Conservation (phyloP, 805 yeast genomes). For the Candida koratica region DNA sequence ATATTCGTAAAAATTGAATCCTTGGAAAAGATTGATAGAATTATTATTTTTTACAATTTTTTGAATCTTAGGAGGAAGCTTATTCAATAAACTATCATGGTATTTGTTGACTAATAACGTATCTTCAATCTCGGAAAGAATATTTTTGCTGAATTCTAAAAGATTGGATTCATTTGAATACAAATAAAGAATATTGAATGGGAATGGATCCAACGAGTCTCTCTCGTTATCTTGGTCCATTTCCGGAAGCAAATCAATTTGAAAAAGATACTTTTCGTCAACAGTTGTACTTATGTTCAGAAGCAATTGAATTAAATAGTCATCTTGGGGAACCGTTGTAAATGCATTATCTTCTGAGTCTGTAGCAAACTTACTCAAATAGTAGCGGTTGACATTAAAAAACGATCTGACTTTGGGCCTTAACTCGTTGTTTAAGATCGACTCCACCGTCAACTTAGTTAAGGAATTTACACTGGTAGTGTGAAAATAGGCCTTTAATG, state of each 20-base stretch:
- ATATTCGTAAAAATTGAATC: conserved; percentile 33
- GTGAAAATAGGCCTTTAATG: conserved; percentile 19
- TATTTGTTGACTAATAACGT: conserved; percentile 21
- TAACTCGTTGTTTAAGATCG: conserved; percentile 24
- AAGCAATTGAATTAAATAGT: conserved; percentile 4
- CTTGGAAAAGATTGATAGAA: conserved; percentile 32
- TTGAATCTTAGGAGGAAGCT: conserved; percentile 34
- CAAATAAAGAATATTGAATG: conserved; percentile 29
- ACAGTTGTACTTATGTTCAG: background rate
- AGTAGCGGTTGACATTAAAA: conserved; percentile 28
- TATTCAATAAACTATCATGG: conserved; percentile 21
- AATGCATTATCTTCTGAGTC: conserved; percentile 7
- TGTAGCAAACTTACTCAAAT: conserved; percentile 21
- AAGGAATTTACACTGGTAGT: conserved; percentile 15
- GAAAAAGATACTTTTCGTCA: conserved; percentile 1
- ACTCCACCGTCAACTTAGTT: conserved; percentile 29
- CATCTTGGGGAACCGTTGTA: conserved; percentile 2
- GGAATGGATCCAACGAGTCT: conserved; percentile 25
- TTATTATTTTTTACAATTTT: conserved; percentile 27
- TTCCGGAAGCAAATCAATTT: background rate
- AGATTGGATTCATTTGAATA: conserved; percentile 39
- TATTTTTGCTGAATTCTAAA: conserved; percentile 28
- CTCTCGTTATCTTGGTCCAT: background rate
- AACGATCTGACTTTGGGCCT: conserved; percentile 28
- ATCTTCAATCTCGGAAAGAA: conserved; percentile 27